Base-by-base conservation (phyloP, 2,329 filamentous ascomycete genomes). In the Teratosphaeria epicoccoides region DNA sequence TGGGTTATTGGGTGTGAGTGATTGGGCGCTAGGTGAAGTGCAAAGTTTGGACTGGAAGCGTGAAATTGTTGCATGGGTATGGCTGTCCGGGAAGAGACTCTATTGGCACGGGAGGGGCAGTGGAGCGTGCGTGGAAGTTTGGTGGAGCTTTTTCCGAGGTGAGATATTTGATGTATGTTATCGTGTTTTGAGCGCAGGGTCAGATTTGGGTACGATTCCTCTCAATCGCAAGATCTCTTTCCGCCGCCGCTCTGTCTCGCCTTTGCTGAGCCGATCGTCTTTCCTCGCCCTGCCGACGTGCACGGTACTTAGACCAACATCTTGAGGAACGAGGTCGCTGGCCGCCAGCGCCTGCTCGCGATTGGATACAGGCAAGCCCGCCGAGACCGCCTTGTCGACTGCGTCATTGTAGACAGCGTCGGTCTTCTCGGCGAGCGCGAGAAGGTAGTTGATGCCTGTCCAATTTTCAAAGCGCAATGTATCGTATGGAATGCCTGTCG, bases 401-500 rank as follows among this genome's bases (percentile, higher is more conserved):
- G 57, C 52, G 3, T 50, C 11, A 20, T 57, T 48, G 52, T 63
- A 63, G 1, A 53, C 49, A 9, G 46, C 24, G 47, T 69, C 65
- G 49, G 63, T 57, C 43, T 55, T 50, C 33, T 64, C 59, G 4
- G 66, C 54, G 20, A 63, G 56, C 14, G 56, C 59, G 10, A 78
- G 66, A 49, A 78, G 63, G 47, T 73, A 68, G 49, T 74, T 72
- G 46, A 78, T 65, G 6, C 63, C 63, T 46, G 69, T 65, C 76
- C 76, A 79, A 52, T 76, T 76, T 53, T 70, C 67, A 60, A 73
- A 78, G 33, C 76, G 70, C 12, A 77, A 62, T 22, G 71, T 66
- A 37, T 69, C 70, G 12, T 76, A 59, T 0, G 71, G 65, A 25
- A 75, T 67, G 12, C 53, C 56, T 6, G 59, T 63, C 6, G 33